Percentiles rank a stretch among this genome's conserved stretches.
Conservation (phyloP, 208 protist species). For the Strigomonas galati region DNA sequence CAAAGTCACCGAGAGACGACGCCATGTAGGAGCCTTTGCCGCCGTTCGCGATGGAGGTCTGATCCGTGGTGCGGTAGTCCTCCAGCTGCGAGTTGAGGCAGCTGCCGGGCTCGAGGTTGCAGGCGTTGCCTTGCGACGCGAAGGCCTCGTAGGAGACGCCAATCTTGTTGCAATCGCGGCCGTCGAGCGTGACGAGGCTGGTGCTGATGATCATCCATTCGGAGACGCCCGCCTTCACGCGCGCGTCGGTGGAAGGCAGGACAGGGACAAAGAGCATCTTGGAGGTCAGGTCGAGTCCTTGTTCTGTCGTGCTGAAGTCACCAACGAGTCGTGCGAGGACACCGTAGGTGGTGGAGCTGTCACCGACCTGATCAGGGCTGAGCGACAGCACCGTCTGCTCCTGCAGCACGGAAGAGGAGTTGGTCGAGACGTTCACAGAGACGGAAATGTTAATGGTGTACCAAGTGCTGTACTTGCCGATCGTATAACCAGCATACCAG, state of each 20-base stretch:
- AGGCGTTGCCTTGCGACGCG: constrained; percentile 60
- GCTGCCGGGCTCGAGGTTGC: constrained; percentile 46
- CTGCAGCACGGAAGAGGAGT: constrained; percentile 3
- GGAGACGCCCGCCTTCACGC: constrained; percentile 36
- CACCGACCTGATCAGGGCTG: constrained; percentile 36
- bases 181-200: constrained; percentile 61
- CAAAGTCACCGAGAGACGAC: constrained; percentile 52
- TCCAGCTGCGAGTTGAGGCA: constrained; percentile 84
- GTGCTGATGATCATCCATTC: constrained; percentile 82
- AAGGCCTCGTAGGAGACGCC: constrained; percentile 90
- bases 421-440: constrained; percentile 18
- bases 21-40: constrained; percentile 57
- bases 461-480: constrained; percentile 49
- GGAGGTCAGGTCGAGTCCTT: constrained; percentile 48
- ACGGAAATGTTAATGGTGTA: constrained; percentile 66
- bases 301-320: constrained; percentile 48
- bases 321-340: constrained; percentile 66
- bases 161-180: constrained; percentile 84
- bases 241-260: constrained; percentile 27
- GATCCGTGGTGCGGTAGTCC: constrained; percentile 61
- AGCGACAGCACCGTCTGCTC: constrained; percentile 38
- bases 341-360: constrained; percentile 30
- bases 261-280: constrained; percentile 78
- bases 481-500: constrained; percentile 85
- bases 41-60: constrained; percentile 34